phyloP scores from a whole-genome alignment of 2,329 filamentous ascomycete species.

The Tolypocladium nubicola region DNA sequence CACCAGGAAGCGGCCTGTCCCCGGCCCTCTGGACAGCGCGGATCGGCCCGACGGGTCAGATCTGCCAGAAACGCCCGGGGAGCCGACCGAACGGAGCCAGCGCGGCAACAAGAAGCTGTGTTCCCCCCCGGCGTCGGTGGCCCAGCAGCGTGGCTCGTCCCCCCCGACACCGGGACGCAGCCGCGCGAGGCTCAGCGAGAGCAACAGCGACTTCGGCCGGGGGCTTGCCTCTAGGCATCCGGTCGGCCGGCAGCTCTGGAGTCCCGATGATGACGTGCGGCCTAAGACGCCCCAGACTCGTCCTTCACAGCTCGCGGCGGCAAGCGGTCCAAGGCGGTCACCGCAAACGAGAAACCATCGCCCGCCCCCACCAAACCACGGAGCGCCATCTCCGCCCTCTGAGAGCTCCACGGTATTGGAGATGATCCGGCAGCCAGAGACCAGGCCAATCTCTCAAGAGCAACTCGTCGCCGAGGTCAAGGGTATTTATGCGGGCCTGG shows the following conservation, averaged over 20 bases:
- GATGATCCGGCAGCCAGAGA: constrained; percentile 40
- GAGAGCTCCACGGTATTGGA: constrained; percentile 2
- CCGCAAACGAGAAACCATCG: constrained; percentile 2
- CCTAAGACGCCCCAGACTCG: constrained; percentile 4
- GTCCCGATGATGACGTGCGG: constrained; percentile 11
- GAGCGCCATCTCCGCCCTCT: background rate
- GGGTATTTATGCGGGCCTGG: constrained; percentile 70
- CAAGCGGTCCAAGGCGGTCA: background rate
- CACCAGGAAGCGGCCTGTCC: constrained; percentile 5
- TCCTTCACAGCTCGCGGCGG: background rate
- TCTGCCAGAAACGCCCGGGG: background rate
- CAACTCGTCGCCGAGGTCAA: constrained; percentile 75
- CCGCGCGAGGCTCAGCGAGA: constrained; percentile 6
- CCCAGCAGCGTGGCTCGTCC: constrained; percentile 8
- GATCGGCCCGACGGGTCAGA: constrained; percentile 3
- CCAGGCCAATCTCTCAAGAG: constrained; percentile 61
- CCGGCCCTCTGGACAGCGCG: background rate
- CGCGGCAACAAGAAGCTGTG: constrained; percentile 15
- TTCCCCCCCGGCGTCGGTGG: constrained; percentile 14
- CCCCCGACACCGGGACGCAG: constrained; percentile 10
- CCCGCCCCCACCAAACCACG: background rate
- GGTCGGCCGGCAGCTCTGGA: constrained; percentile 16
- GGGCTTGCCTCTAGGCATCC: constrained; percentile 9
- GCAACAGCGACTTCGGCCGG: constrained; percentile 12
- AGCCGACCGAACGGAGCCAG: constrained; percentile 5